Percentiles rank a stretch among this genome's conserved stretches.
Conservation (phyloP, 2,329 filamentous ascomycete genomes). For the Stachybotrys echinatus region DNA sequence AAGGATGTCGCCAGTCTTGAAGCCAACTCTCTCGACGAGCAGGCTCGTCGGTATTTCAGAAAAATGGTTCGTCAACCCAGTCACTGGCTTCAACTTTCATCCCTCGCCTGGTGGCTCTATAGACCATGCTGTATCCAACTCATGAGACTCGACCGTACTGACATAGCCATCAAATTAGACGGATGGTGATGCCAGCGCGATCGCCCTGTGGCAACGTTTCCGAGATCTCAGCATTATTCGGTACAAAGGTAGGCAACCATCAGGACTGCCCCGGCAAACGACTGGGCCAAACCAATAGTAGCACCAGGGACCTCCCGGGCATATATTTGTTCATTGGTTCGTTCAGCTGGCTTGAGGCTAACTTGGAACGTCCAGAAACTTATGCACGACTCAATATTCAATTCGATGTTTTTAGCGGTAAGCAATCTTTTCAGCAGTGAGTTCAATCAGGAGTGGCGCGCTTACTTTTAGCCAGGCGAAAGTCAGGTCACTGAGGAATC, state of each 20-base stretch:
- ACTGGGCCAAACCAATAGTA: too few relatives aligned
- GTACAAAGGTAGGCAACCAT: conserved; percentile 46
- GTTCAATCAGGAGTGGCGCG: neutral
- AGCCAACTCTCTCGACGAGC: conserved; percentile 61
- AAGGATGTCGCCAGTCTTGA: conserved; percentile 43
- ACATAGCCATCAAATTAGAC: conserved; percentile 28
- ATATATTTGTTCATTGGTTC: neutral
- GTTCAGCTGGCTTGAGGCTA: neutral
- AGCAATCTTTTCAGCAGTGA: neutral
- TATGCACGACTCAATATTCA: conserved; percentile 66
- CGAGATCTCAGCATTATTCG: conserved; percentile 61
- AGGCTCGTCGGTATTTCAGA: conserved; percentile 68
- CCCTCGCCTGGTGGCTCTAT: neutral
- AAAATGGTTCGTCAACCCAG: conserved; percentile 40
- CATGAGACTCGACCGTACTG: neutral
- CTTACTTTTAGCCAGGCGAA: conserved; percentile 51
- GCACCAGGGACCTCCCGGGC: too few relatives aligned
- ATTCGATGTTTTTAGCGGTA: conserved; percentile 58
- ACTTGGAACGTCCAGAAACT: conserved; percentile 32
- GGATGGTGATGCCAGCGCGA: conserved; percentile 55
- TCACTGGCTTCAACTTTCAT: neutral
- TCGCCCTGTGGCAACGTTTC: conserved; percentile 61
- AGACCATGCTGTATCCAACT: neutral
- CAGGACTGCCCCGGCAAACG: too few relatives aligned
- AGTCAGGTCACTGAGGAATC: conserved; percentile 63